Evolutionary conservation across 2,329 filamentous ascomycete genomes (phyloP), one percentile per base, ranked within the genome.

Genomic region (Colletotrichum sp.): DNA sequence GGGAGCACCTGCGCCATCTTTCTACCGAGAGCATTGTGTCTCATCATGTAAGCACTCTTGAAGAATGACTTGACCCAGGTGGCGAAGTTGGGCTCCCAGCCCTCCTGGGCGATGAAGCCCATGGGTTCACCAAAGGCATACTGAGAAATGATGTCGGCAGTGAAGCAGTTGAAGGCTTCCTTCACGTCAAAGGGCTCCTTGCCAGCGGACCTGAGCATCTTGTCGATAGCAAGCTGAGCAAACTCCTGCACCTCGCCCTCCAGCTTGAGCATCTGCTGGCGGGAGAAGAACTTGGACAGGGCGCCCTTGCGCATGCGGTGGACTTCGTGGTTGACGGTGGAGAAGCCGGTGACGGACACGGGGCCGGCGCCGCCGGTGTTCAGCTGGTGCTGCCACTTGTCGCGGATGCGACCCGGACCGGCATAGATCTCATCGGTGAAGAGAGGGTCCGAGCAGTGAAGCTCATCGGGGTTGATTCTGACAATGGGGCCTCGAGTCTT

Each of bases 341-440:
- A 77, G 67, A 80, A 79, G 38, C 72, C 75, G 7, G 78, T 77
- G 21, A 77, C 74, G 4, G 76, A 76, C 18, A 79, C 76, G 24
- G 80, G 79, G 7, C 80, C 76, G 13, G 75, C 76, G 34, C 75
- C 71, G 43, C 74, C 73, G 8, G 79, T 79, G 70, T 81, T 81
- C 21, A 80, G 71, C 30, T 79, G 75, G 58, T 81, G 80, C 64
- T 79, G 77, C 78, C 76, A 79, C 69, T 78, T 74, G 38, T 74
- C 73, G 26, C 69, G 69, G 62, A 74, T 56, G 63, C 73, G 73
- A 9, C 73, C 73, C 24, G 69, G 62, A 10, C 73, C 73, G 16
- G 82, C 79, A 63, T 85, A 85, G 34, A 86, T 82, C 69, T 85
- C 83, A 34, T 86, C 84, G n/a, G 79, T 78, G 67, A 86, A 86